Evolutionary conservation across 2,329 filamentous ascomycete species (phyloP).

Genomic region (Stemphylium beticola): DNA sequence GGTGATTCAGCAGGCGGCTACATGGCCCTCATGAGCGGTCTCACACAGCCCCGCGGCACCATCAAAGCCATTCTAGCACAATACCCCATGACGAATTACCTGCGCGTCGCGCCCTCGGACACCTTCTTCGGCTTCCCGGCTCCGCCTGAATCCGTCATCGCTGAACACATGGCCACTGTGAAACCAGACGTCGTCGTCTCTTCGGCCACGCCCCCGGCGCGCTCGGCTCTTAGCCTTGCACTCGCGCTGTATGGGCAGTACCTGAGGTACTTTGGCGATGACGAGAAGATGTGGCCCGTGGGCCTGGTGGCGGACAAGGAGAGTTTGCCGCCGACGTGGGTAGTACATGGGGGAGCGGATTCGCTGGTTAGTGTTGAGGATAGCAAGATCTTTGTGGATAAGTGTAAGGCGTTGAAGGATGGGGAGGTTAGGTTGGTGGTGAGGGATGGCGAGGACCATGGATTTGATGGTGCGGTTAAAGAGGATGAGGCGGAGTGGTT

Average conservation of each 20-base stretch:
- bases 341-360: constrained; percentile 42
- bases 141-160: constrained; percentile 22
- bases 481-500: constrained; percentile 41
- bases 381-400: constrained; percentile 34
- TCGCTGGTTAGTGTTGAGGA: constrained; percentile 35
- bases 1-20: constrained; percentile 51
- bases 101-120: constrained; percentile 4
- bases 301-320: constrained; percentile 30
- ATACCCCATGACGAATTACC: constrained; percentile 39
- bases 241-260: constrained; percentile 30
- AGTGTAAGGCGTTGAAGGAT: constrained; percentile 23
- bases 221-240: constrained; percentile 22
- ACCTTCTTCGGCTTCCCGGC: constrained; percentile 7
- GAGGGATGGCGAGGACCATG: constrained; percentile 35
- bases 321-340: constrained; percentile 37
- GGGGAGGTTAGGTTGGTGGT: constrained; percentile 28
- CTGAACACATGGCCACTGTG: constrained; percentile 29
- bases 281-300: constrained; percentile 35
- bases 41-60: constrained; percentile 24
- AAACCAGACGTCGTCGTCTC: constrained; percentile 27
- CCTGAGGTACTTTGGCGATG: constrained; percentile 36
- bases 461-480: constrained; percentile 36
- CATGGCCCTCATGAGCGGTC: constrained; percentile 43
- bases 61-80: constrained; percentile 35
- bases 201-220: constrained; percentile 24